Conservation (phyloP, 306 rosid species). For the Pyrus bretschneideri region DNA sequence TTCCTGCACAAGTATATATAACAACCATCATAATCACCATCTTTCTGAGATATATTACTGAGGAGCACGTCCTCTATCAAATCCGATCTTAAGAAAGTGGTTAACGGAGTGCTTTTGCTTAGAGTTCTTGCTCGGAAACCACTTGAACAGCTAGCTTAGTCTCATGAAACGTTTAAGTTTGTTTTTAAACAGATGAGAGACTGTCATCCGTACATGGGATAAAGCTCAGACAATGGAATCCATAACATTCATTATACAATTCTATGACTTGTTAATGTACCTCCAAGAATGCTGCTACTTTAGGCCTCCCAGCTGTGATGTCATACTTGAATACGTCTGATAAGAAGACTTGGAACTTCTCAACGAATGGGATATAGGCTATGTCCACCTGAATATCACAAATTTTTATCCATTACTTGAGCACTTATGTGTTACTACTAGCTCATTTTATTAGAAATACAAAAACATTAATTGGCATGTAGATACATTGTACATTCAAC, state of each 20-base stretch:
- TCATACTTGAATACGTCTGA: slow-evolving; percentile 37
- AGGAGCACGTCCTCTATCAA: not conserved
- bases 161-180: not conserved
- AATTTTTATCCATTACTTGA: not conserved
- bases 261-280: slow-evolving; percentile 18
- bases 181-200: not conserved
- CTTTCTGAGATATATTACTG: no score
- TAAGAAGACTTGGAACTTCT: slow-evolving; percentile 47
- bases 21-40: not conserved
- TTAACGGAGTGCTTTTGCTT: not conserved
- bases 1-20: slow-evolving; percentile 30
- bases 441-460: not conserved
- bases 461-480: not conserved
- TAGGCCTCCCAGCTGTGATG: slow-evolving; percentile 54
- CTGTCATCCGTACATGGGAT: no score
- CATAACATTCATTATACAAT: not conserved
- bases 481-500: not conserved
- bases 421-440: not conserved
- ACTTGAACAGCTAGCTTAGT: not conserved
- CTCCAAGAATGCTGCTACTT: slow-evolving; percentile 58
- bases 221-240: not conserved
- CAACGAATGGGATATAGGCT: slow-evolving; percentile 54
- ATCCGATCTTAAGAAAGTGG: not conserved
- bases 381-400: slow-evolving; percentile 56
- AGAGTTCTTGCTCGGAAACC: not conserved